Conservation (phyloP, 2,329 filamentous ascomycete genomes). For the Cladosporium colombiae region DNA sequence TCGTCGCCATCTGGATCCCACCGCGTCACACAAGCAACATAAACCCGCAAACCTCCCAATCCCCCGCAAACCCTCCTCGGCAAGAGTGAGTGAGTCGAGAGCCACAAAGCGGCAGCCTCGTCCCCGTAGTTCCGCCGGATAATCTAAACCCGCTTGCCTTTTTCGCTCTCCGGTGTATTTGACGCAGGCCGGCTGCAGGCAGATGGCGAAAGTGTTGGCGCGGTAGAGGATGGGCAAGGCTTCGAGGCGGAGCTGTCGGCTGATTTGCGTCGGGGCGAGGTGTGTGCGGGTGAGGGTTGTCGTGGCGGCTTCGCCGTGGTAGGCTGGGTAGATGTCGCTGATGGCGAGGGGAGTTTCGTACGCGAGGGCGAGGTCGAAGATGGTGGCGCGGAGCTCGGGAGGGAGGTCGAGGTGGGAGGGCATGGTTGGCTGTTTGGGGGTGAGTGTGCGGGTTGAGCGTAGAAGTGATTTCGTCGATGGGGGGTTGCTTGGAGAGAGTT, state of each 20-base stretch:
- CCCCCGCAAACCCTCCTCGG: background rate
- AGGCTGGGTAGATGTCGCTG: background rate
- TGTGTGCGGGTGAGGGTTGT: background rate
- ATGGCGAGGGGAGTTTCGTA: background rate
- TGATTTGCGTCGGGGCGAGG: background rate
- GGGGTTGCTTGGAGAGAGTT: background rate
- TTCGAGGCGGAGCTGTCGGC: background rate
- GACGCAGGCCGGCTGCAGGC: background rate
- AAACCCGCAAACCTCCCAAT: background rate
- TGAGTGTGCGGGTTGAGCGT: background rate
- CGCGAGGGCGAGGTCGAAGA: background rate
- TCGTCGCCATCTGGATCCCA: background rate
- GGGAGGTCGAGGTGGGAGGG: slow-evolving; percentile 4
- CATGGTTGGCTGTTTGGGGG: background rate
- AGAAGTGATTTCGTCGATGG: background rate
- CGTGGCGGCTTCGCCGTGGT: background rate
- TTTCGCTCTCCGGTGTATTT: background rate
- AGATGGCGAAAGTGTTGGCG: background rate
- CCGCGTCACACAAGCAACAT: background rate
- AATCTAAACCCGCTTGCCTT: background rate
- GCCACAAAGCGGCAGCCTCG: background rate
- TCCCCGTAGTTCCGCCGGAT: background rate
- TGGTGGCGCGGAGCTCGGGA: background rate
- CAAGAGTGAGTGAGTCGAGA: background rate
- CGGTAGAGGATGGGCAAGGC: background rate